Percentiles rank a stretch among this genome's conserved stretches.
phyloP scores from a whole-genome alignment of 768 basidiomycete genomes.

The Termitomyces bulborhizus region DNA sequence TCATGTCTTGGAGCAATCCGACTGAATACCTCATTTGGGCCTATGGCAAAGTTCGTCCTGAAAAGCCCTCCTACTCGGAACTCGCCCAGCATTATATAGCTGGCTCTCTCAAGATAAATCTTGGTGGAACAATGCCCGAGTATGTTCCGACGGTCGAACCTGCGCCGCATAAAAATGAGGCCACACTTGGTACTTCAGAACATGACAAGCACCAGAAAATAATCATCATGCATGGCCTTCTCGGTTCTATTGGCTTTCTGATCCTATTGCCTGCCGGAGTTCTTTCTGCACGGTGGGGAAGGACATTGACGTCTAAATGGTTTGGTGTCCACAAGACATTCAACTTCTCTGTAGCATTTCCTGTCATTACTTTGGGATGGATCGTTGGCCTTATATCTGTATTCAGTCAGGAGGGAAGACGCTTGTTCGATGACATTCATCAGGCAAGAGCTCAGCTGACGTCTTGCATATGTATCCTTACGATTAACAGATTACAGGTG shows the following conservation, averaged over 20 bases:
- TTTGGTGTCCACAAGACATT: conserved; percentile 48
- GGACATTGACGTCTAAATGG: conserved; percentile 48
- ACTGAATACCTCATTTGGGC: conserved; percentile 35
- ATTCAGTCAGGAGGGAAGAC: conserved; percentile 24
- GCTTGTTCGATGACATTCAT: conserved; percentile 35
- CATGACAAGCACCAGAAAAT: conserved; percentile 31
- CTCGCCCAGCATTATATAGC: conserved; percentile 24
- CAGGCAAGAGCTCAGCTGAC: conserved; percentile 25
- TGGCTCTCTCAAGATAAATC: conserved; percentile 29
- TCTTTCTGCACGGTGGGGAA: conserved; percentile 47
- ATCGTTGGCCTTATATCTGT: conserved; percentile 43
- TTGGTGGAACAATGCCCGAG: conserved; percentile 23
- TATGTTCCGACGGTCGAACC: conserved; percentile 9
- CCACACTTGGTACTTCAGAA: conserved; percentile 5
- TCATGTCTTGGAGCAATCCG: conserved; percentile 18
- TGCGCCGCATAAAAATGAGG: conserved; percentile 4
- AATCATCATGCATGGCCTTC: conserved; percentile 46
- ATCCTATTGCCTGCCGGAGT: conserved; percentile 49
- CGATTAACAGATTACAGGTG: conserved; percentile 39
- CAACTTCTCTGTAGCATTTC: conserved; percentile 42
- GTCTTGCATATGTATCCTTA: neutral
- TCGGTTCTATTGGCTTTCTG: conserved; percentile 49
- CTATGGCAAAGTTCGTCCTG: conserved; percentile 26
- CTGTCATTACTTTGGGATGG: conserved; percentile 43
- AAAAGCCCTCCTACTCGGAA: conserved; percentile 13